phyloP scores from a whole-genome alignment of 176 grass and related monocot genomes.

The Chloris gayana region DNA sequence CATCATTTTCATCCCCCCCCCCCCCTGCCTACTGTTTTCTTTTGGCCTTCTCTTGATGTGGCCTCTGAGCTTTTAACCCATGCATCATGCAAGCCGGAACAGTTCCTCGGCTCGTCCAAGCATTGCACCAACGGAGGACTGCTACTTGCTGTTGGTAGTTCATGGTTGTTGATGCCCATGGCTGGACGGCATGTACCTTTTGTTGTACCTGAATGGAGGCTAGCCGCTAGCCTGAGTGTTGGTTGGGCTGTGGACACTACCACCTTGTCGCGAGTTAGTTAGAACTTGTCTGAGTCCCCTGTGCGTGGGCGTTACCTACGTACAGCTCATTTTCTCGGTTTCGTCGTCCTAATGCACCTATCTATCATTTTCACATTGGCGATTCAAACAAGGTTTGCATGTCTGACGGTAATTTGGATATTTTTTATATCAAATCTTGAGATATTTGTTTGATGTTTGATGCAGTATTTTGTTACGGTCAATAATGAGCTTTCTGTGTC shows the following conservation, averaged over 20 bases:
- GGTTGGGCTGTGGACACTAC: neutral
- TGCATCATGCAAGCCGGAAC: neutral
- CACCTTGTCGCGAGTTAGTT: slow-evolving; percentile 4
- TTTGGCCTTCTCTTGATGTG: neutral
- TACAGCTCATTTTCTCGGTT: slow-evolving; percentile 8
- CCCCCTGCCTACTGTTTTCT: neutral
- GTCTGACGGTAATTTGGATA: neutral
- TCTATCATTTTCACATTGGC: neutral
- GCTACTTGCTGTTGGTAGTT: neutral
- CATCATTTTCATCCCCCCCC: neutral
- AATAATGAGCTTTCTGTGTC: neutral
- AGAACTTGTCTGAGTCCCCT: neutral
- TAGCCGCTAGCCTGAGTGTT: neutral
- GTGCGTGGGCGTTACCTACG: neutral
- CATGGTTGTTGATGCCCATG: neutral
- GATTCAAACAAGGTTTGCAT: neutral
- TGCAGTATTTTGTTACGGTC: neutral
- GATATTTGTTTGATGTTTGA: neutral
- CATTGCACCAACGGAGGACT: neutral
- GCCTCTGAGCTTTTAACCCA: too few species aligned
- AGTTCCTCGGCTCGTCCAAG: neutral
- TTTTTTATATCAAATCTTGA: neutral
- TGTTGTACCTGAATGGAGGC: neutral
- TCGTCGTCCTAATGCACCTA: neutral
- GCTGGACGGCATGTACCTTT: neutral